Base-by-base conservation (phyloP, 768 basidiomycete genomes). In the Suillus alpinus region DNA sequence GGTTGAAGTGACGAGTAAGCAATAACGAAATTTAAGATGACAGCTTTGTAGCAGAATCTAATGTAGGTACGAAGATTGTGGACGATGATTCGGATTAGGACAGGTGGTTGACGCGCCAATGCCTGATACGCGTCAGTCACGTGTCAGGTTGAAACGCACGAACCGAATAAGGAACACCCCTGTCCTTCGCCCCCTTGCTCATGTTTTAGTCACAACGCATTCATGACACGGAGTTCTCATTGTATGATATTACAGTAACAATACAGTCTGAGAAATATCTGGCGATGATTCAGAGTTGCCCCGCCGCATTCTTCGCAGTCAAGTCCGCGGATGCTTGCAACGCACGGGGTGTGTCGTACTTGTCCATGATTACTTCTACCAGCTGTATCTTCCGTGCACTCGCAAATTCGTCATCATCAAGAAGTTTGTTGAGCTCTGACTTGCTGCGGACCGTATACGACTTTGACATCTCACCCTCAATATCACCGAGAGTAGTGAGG, bases 311-410 rank as follows among this genome's bases (percentile, higher is more conserved):
- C 20, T 63, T 61, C 3, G 10, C 49, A 18, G 68, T 52, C n/a
- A 74, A 16, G 46, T 66, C 85, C 0, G 83, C 78, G 66, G 86
- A 83, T 56, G 79, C 71, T 67, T 81, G 76, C 63, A 93, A 75
- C 39, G 83, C 81, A 39, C 78, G 74, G 4, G 93, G 93, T 0
- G 90, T 89, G 70, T 95, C 93, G 31, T 81, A 73, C 63, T 79
- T 81, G 29, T 78, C 82, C 89, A 95, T 92, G 61, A 87, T 73
- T 9, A 95, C 83, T 74, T 95, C 93, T 16, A 94, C 88, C 37
- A 94, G 76, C 68, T 92, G 90, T 56, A 91, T 86, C 73, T 83
- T 83, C 58, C 85, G 78, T 3, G 89, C 86, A 23, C 67, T 77
- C 3, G 78, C 81, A 68, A 97, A 95, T 8, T 76, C 69, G 3